Percentiles rank a stretch among this genome's conserved stretches.
Evolutionary conservation across 768 basidiomycete species (phyloP).

Genomic region (Psilocybe subaeruginosa): DNA sequence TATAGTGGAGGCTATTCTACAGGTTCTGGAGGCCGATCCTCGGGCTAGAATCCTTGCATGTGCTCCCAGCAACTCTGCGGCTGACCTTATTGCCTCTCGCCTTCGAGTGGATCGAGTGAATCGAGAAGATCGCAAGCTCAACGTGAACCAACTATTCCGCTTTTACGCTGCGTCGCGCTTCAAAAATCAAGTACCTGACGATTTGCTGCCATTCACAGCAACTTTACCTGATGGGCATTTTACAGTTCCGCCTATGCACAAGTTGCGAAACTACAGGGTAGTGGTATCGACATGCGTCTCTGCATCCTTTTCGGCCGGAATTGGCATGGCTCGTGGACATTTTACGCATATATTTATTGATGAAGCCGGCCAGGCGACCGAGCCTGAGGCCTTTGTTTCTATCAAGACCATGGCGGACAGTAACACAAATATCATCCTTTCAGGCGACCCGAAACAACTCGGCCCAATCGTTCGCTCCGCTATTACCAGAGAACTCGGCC

Average conservation of each 20-base stretch:
- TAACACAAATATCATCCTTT: too few relatives aligned
- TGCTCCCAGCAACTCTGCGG: conserved; percentile 71
- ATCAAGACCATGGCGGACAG: too few relatives aligned
- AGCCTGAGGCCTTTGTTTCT: too few relatives aligned
- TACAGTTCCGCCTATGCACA: too few relatives aligned
- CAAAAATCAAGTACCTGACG: conserved; percentile 47
- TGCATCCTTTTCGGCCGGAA: conserved; percentile 53
- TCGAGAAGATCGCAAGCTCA: conserved; percentile 22
- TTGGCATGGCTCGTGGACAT: conserved; percentile 63
- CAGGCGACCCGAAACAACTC: too few relatives aligned
- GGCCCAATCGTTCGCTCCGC: conserved; percentile 68
- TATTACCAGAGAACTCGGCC: conserved; percentile 56
- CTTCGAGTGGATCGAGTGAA: conserved; percentile 23
- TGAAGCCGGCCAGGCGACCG: conserved; percentile 32
- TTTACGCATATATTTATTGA: conserved; percentile 73
- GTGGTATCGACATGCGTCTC: conserved; percentile 72
- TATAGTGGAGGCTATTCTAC: conserved; percentile 61
- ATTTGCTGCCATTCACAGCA: conserved; percentile 40
- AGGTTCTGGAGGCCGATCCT: conserved; percentile 46
- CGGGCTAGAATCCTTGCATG: conserved; percentile 57
- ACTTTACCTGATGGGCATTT: conserved; percentile 32
- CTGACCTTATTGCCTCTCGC: conserved; percentile 55
- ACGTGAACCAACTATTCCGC: conserved; percentile 45
- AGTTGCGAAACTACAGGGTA: conserved; percentile 40
- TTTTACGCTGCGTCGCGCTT: conserved; percentile 50